These are phyloP conservation scores for Phytophthora rubi DNA, from an alignment of 352 stramenopile genomes.

Conservation along the genomic window DNA sequence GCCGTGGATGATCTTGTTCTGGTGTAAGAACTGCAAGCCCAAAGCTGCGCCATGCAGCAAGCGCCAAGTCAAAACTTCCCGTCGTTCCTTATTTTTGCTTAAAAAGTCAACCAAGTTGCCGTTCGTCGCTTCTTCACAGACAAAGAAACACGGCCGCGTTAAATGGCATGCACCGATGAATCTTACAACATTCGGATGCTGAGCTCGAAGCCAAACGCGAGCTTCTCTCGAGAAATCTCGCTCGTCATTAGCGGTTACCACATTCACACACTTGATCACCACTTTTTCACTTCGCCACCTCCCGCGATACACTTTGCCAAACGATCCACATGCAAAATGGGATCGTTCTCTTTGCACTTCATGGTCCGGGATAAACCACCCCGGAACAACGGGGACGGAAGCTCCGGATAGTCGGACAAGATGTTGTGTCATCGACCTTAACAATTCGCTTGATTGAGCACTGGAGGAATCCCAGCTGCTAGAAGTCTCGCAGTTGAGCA, in stretches of 20 bases:
- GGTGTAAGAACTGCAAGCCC: constrained; percentile 26
- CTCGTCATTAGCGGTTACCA: constrained; percentile 12
- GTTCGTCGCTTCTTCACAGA: constrained; percentile 19
- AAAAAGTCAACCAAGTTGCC: constrained; percentile 11
- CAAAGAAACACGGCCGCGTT: constrained; percentile 18
- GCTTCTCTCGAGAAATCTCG: constrained; percentile 34
- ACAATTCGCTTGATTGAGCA: neutral
- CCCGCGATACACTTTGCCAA: constrained; percentile 24
- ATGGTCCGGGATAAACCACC: constrained; percentile 20
- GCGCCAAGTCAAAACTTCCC: constrained; percentile 9
- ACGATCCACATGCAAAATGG: constrained; percentile 17
- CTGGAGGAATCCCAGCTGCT: neutral
- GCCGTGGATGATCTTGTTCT: constrained; percentile 19
- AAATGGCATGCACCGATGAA: constrained; percentile 26
- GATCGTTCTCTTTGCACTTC: constrained; percentile 20
- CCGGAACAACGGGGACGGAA: constrained; percentile 7
- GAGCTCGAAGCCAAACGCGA: constrained; percentile 14
- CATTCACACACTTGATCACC: constrained; percentile 28
- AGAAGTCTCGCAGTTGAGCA: neutral
- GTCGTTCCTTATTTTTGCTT: neutral
- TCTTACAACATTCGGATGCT: constrained; percentile 17
- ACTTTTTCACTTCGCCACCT: constrained; percentile 26
- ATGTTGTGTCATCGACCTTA: neutral
- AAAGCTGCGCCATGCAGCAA: constrained; percentile 26
- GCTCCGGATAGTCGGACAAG: neutral